These are phyloP conservation scores for Didymella keratinophila DNA, from an alignment of 2,329 filamentous ascomycete genomes.

Conservation along the genomic window DNA sequence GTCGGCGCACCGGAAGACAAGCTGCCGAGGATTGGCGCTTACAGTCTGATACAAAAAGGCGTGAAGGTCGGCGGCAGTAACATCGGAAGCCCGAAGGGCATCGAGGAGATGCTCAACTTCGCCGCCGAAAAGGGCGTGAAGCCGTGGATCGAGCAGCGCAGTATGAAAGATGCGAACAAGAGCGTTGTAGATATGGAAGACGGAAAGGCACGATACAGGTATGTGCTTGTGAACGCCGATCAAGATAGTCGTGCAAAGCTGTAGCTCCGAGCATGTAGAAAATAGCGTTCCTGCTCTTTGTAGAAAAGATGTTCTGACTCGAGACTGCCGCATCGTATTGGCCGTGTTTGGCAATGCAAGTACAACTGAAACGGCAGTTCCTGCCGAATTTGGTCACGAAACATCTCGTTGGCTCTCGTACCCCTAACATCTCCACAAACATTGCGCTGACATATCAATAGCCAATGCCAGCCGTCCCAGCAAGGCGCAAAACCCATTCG, in stretches of 20 bases:
- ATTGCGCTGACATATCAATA: background rate
- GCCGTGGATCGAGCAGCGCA: slow-evolving; percentile 68
- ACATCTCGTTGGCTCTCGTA: background rate
- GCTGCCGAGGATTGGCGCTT: slow-evolving; percentile 63
- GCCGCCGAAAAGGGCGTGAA: slow-evolving; percentile 66
- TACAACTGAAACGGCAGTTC: background rate
- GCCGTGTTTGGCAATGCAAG: background rate
- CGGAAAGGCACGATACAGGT: slow-evolving; percentile 61
- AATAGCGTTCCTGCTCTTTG: background rate
- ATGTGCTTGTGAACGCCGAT: slow-evolving; percentile 44
- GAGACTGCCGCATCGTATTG: background rate
- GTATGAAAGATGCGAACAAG: slow-evolving; percentile 64
- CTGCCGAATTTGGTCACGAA: background rate
- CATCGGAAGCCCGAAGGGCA: slow-evolving; percentile 65
- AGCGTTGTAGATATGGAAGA: slow-evolving; percentile 64
- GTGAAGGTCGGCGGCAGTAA: slow-evolving; percentile 55
- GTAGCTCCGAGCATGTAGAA: slow-evolving; percentile 10
- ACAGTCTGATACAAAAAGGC: slow-evolving; percentile 66
- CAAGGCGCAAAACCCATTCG: slow-evolving; percentile 43
- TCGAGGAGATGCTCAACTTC: slow-evolving; percentile 68
- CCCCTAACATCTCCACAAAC: background rate
- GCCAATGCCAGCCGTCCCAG: slow-evolving; percentile 19
- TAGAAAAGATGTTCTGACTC: background rate
- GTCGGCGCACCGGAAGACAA: slow-evolving; percentile 71
- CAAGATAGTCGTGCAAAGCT: slow-evolving; percentile 36